Base-by-base conservation (phyloP, 2,329 filamentous ascomycete genomes). In the Camptophora hylomeconis region DNA sequence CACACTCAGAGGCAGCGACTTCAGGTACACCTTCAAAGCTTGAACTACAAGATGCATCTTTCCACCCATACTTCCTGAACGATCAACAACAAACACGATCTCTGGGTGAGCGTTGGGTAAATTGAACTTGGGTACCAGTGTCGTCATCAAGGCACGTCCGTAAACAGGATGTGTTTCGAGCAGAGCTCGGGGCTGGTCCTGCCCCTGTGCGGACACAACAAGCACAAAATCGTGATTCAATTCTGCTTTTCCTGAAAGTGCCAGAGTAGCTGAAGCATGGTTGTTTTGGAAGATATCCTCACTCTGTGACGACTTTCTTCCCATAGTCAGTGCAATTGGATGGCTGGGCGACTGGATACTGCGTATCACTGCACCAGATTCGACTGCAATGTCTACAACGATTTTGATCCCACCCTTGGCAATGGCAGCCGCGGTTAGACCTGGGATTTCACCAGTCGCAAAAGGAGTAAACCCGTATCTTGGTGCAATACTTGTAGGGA, bases 1-100 rank as follows among this genome's bases (percentile, higher is more conserved):
- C 19, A 65, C 52, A 2, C 63, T 65, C 10, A 67, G 36, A 0
- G 66, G 69, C n/a, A 75, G 51, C 0, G 67, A 70, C 40, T 71
- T 72, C 13, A 75, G 44, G 41, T 74, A 73, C 20, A 72, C 58
- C 14, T 57, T 57, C 35, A 75, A 53, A 3, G 69, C 67, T 7
- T 61, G 53, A 24, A 57, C 50, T 4, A 68, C 51, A 0, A 65
- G 53, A 2, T 28, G 31, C 5, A 72, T 71, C 24, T 64, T 67
- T 19, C 47, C 46, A 3, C 20, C 4, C 57, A 67, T 67, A 20
- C 73, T 79, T 0, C 75, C 76, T 32, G 74, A 80, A 28, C 76
- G 66, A 47, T 84, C 79, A 31, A 73, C 76, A 4, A 84, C 55
- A 40, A 84, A 82, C 11, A 83, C 68, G 13, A 84, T 64, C 45